Evolutionary conservation across 2,329 filamentous ascomycete genomes (phyloP), one percentile per base, ranked within the genome.

Genomic region (Endothia cerciana): DNA sequence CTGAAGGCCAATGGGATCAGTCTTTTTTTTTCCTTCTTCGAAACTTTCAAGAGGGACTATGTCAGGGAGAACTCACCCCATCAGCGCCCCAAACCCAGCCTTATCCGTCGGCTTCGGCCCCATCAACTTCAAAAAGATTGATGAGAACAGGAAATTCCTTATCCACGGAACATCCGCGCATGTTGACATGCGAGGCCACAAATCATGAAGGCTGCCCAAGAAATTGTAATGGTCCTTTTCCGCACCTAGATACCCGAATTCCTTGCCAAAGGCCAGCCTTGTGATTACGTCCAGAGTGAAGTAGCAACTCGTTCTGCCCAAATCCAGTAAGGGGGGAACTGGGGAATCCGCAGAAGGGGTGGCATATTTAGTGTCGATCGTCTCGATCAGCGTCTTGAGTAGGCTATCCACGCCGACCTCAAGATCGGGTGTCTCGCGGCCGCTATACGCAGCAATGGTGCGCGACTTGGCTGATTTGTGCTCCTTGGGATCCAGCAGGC

Each of bases 271-370:
- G 0, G 79, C 79, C 8, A 84, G 68, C 33, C 77, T 76, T 40
- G 77, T 81, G 64, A 85, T 81, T 22, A 83, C 79, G 65, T 85
- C 83, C 2, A 84, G 72, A 1, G 81, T 82, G 64, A 83, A 79
- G 73, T 77, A 83, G 41, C 80, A 78, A 6, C 79, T 76, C 47
- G 79, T 78, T 19, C 72, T 71, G 22, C 77, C 77, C 56, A 84
- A 70, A 66, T 84, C 80, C 70, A 83, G 74, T 19, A 77, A 69
- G 58, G 82, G 60, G 6, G 28, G 49, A 13, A 2, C 47, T 33
- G 33, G 22, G 2, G 28, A 25, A 22, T 11, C 41, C 19, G 25
- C 25, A 0, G 40, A n/a, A 11, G 49, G 19, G 47, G 22, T n/a
- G 11, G 43, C 55, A 53, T 60, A 64, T 40, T 33, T 59, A 13